Percentiles rank a stretch among this genome's conserved stretches.
Evolutionary conservation across 345 rosid species (phyloP).

Genomic region (Brassica rapa): DNA sequence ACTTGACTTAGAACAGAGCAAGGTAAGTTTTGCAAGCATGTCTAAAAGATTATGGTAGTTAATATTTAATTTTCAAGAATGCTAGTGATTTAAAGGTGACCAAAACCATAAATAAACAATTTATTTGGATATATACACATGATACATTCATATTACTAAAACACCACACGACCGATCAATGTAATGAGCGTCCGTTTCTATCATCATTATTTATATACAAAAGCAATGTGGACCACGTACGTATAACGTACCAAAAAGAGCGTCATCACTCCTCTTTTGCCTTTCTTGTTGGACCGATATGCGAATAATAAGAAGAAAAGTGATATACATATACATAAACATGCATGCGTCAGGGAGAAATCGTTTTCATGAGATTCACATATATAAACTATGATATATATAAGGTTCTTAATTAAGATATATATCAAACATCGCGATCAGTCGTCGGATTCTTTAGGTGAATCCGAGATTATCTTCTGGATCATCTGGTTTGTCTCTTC

Average conservation of each 20-base stretch:
- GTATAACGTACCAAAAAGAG: constrained; percentile 35
- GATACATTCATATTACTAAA: constrained; percentile 9
- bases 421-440: constrained; percentile 37
- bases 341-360: constrained; percentile 38
- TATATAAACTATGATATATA: constrained; percentile 17
- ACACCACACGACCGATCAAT: constrained; percentile 17
- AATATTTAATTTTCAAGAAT: neutral
- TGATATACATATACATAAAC: constrained; percentile 19
- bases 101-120: neutral
- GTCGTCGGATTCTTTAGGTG: constrained; percentile 53
- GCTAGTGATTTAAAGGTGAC: constrained; percentile 1
- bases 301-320: constrained; percentile 15
- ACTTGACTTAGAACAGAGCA: neutral
- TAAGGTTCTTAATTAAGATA: constrained; percentile 22
- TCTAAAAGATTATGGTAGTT: neutral
- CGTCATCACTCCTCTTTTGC: constrained; percentile 27
- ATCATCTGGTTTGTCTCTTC: constrained; percentile 85
- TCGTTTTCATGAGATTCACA: constrained; percentile 38
- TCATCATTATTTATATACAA: neutral
- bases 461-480: constrained; percentile 64
- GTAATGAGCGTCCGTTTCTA: constrained; percentile 24
- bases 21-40: neutral
- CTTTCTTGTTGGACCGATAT: constrained; percentile 40
- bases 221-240: constrained; percentile 40
- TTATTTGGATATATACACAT: constrained; percentile 16